Conservation (phyloP, 225 moss, liverwort and hornwort species). For the Pleurozium schreberi region DNA sequence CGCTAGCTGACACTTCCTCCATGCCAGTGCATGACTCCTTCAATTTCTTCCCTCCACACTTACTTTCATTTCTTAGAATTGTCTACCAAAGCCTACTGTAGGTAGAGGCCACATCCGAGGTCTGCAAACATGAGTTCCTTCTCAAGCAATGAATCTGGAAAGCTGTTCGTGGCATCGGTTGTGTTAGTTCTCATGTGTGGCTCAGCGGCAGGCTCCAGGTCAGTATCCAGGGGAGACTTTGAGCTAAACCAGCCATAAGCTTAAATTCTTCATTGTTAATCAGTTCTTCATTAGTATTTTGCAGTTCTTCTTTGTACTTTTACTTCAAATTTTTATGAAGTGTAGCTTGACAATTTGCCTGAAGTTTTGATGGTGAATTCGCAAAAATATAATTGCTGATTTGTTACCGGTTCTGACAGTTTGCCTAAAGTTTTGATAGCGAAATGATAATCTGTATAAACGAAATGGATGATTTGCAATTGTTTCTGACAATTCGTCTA, state of each 20-base stretch:
- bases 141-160: background rate
- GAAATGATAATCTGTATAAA: background rate
- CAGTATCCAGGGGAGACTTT: background rate
- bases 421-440: background rate
- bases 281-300: background rate
- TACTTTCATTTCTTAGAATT: background rate
- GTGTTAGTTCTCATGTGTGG: constrained; percentile 9
- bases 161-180: constrained; percentile 5
- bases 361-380: background rate
- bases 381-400: background rate
- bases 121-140: constrained; percentile 8
- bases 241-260: background rate
- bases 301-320: background rate
- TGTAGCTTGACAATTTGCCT: background rate
- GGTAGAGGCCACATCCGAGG: background rate
- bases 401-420: background rate
- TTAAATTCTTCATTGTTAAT: background rate
- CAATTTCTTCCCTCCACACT: background rate
- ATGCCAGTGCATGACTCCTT: constrained; percentile 6
- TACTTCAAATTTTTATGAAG: background rate
- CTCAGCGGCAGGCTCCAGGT: constrained; percentile 11
- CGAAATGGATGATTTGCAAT: background rate
- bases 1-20: background rate
- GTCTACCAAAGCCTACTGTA: background rate
- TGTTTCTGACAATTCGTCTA: background rate